These are phyloP conservation scores for Sequoia sempervirens DNA, from an alignment of 75 land plant genomes.

Conservation along the genomic window DNA sequence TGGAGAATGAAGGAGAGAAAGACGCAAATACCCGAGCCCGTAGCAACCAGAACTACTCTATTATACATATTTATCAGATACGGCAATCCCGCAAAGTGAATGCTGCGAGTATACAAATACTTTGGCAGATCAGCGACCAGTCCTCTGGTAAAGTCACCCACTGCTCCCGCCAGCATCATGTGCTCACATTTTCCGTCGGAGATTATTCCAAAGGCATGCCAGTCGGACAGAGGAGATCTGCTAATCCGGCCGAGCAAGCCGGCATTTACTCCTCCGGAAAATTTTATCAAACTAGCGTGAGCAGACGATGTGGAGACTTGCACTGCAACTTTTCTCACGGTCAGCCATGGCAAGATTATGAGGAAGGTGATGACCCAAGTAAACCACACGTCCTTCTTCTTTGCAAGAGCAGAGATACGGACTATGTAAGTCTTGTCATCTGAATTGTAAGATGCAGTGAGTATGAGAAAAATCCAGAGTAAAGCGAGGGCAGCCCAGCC, in stretches of 20 bases:
- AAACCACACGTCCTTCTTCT: conserved; percentile 50
- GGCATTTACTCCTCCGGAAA: conserved; percentile 35
- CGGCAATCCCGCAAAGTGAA: conserved; percentile 52
- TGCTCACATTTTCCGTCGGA: conserved; percentile 42
- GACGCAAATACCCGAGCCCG: conserved; percentile 13
- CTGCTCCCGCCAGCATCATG: conserved; percentile 30
- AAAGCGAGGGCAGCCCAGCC: conserved; percentile 46
- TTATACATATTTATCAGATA: conserved; percentile 53
- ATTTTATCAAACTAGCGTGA: conserved; percentile 20
- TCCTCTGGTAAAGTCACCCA: conserved; percentile 39
- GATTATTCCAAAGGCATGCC: conserved; percentile 14
- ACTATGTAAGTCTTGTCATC: conserved; percentile 21
- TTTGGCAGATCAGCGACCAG: background rate
- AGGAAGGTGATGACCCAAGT: conserved; percentile 39
- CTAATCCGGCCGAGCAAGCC: conserved; percentile 46
- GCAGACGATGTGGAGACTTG: conserved; percentile 33
- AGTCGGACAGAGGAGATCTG: conserved; percentile 48
- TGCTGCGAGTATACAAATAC: conserved; percentile 43
- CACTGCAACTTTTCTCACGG: conserved; percentile 38
- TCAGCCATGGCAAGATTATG: conserved; percentile 51
- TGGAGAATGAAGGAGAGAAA: conserved; percentile 55
- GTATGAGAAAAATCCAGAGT: conserved; percentile 24
- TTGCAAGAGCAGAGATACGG: conserved; percentile 10
- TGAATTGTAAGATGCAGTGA: conserved; percentile 43
- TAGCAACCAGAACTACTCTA: conserved; percentile 30